Conservation (phyloP, 2,329 filamentous ascomycete species). For the Pleoardoris graminearum region DNA sequence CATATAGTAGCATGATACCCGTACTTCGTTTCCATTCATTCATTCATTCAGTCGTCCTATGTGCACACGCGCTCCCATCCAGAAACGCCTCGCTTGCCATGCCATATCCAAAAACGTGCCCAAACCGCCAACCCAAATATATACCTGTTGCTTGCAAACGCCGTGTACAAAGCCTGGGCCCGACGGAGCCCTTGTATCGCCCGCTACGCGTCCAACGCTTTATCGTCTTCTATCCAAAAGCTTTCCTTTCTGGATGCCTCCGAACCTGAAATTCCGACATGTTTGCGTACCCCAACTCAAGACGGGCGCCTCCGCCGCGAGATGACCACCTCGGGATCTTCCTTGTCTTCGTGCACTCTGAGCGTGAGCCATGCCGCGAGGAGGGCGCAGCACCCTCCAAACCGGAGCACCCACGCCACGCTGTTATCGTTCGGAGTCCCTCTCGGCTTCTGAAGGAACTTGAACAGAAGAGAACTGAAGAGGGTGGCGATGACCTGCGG, state of each 20-base stretch:
- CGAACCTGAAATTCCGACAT: neutral
- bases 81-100: slow-evolving; percentile 6
- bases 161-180: neutral
- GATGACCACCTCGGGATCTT: slow-evolving; percentile 13
- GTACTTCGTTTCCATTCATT: slow-evolving; percentile 1
- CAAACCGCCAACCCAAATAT: neutral
- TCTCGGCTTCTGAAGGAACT: slow-evolving; percentile 81
- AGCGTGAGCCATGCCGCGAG: slow-evolving; percentile 74
- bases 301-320: slow-evolving; percentile 1
- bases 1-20: too few species aligned
- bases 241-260: neutral
- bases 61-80: neutral
- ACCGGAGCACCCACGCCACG: slow-evolving; percentile 81
- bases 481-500: slow-evolving; percentile 91
- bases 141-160: neutral
- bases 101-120: neutral
- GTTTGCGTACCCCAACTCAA: neutral
- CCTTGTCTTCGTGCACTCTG: slow-evolving; percentile 65
- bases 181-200: slow-evolving; percentile 2
- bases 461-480: slow-evolving; percentile 82
- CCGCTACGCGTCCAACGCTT: neutral
- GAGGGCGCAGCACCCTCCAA: slow-evolving; percentile 79
- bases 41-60: slow-evolving; percentile 3
- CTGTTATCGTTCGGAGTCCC: slow-evolving; percentile 83
- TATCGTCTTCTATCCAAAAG: neutral